Evolutionary conservation across 495 filamentous ascomycete species (phyloP), one percentile per base, ranked within the genome.

Genomic region (Hypoxylon lenormandii): DNA sequence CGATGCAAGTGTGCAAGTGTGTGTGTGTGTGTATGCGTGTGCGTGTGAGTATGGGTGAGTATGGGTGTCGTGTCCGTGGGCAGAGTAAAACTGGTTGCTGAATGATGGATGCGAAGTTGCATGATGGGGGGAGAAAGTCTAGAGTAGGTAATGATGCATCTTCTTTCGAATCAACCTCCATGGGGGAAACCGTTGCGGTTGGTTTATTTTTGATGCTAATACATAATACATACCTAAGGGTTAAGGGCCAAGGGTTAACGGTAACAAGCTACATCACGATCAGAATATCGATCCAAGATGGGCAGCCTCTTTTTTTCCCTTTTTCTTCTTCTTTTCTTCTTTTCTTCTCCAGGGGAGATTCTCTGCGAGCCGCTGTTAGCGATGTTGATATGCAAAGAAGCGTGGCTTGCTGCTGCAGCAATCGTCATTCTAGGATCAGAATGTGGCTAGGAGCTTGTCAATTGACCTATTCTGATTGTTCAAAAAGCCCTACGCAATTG

Each of bases 281-380:
- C 58, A 42, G 53, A n/a, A n/a, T n/a, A 45, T 50, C 36, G 68
- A 58, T 63, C 68, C 60, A 61, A 70, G 66, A 64, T 60, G 57
- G 33, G 54, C 59, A 30, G 40, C 53, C 52, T 13, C 46, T 13
- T 43, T 63, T 53, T 45, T 26, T n/a, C n/a, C n/a, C n/a, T n/a
- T n/a, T n/a, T n/a, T n/a, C n/a, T n/a, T n/a, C n/a, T n/a, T n/a
- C n/a, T n/a, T n/a, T n/a, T n/a, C n/a, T n/a, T n/a, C n/a, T n/a
- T n/a, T n/a, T n/a, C n/a, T n/a, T n/a, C n/a, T n/a, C n/a, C n/a
- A n/a, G 50, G 26, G 21, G 26, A 60, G 50, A 71, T 71, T 71
- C 68, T 66, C 61, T 71, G 68, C 58, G 68, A 71, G 68, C 68
- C 68, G 68, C 68, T 63, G 38, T 71, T 71, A 66, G 68, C 68